These are phyloP conservation scores for Botrytis aclada DNA, from an alignment of 2,329 filamentous ascomycete genomes.

Conservation along the genomic window DNA sequence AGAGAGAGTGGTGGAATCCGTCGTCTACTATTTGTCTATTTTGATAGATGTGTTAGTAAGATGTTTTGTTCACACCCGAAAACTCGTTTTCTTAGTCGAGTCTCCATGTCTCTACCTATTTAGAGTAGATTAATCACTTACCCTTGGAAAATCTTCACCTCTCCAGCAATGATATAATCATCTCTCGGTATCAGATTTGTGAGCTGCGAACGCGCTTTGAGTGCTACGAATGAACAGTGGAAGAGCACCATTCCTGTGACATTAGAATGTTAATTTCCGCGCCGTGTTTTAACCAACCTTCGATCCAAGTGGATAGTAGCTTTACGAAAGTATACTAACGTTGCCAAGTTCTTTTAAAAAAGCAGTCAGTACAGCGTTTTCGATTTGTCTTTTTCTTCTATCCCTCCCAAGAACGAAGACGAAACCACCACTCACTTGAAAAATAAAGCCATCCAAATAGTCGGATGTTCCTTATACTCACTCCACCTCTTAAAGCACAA, in stretches of 20 bases:
- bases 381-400: no score
- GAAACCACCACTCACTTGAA: slow-evolving; percentile 49
- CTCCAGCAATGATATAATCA: slow-evolving; percentile 49
- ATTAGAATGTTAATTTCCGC: neutral
- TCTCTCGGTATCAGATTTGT: slow-evolving; percentile 45
- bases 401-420: no score
- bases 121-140: slow-evolving; percentile 39
- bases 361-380: neutral
- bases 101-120: neutral
- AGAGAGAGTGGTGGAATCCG: slow-evolving; percentile 50
- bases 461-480: slow-evolving; percentile 42
- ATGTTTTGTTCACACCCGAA: rapidly evolving
- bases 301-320: neutral
- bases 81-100: neutral
- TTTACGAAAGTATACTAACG: neutral
- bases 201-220: slow-evolving; percentile 51
- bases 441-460: slow-evolving; percentile 53
- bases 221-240: slow-evolving; percentile 55
- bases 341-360: slow-evolving; percentile 15
- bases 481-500: slow-evolving; percentile 55
- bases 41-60: neutral
- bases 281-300: neutral
- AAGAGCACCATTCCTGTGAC: slow-evolving; percentile 56
- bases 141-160: slow-evolving; percentile 56
- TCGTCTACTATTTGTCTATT: slow-evolving; percentile 56